Conservation (phyloP, 2,329 filamentous ascomycete genomes). For the Hypoxylon sp. region DNA sequence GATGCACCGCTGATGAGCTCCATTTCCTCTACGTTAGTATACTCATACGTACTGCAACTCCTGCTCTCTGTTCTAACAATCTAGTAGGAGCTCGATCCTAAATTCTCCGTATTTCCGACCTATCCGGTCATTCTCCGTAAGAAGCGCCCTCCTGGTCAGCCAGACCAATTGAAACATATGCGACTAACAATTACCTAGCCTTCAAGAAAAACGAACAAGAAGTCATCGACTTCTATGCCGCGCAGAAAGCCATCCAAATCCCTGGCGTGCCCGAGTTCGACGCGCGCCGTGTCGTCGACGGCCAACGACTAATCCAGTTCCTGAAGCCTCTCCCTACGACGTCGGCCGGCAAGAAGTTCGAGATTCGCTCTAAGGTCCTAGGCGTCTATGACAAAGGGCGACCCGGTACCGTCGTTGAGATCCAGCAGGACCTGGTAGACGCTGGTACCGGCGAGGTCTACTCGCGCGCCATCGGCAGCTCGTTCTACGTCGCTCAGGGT, state of each 20-base stretch:
- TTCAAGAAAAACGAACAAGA: conserved; percentile 85
- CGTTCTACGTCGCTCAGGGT: conserved; percentile 85
- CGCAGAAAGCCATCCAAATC: conserved; percentile 76
- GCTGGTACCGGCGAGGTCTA: conserved; percentile 78
- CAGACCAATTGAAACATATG: conserved; percentile 7
- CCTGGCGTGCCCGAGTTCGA: conserved; percentile 84
- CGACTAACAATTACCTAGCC: conserved; percentile 57
- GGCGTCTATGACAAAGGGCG: conserved; percentile 94
- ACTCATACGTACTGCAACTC: conserved; percentile 9
- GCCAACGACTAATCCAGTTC: conserved; percentile 84
- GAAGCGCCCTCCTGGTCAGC: conserved; percentile 49
- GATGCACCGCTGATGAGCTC: conserved; percentile 86
- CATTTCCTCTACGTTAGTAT: conserved; percentile 85
- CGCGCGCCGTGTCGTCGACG: conserved; percentile 81
- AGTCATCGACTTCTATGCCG: conserved; percentile 86
- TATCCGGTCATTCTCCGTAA: conserved; percentile 85
- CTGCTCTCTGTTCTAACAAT: conserved; percentile 18
- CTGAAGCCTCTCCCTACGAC: conserved; percentile 80
- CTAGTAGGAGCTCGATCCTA: conserved; percentile 83
- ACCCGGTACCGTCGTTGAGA: conserved; percentile 84
- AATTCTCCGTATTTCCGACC: conserved; percentile 90
- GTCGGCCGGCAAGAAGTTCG: conserved; percentile 80
- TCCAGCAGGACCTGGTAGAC: conserved; percentile 83
- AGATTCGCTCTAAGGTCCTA: conserved; percentile 81
- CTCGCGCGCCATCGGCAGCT: conserved; percentile 75